Evolutionary conservation across 257 asterid species (phyloP).

Genomic region (Cordia subcordata): DNA sequence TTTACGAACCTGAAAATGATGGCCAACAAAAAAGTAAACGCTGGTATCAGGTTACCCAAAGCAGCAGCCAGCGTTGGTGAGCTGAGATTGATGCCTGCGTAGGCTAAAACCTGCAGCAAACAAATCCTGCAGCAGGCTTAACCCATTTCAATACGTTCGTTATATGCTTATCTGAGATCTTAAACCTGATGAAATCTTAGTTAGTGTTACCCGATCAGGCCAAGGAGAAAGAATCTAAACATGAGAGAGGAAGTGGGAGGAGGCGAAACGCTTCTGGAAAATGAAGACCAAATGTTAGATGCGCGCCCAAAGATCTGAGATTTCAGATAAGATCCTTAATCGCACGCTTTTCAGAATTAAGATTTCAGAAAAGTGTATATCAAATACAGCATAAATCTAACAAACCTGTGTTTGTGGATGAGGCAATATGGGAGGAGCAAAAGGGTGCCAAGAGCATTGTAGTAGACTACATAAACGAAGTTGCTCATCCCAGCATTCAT

Average conservation of each 20-base stretch:
- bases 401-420: conserved; percentile 23
- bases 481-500: conserved; percentile 25
- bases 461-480: conserved; percentile 21
- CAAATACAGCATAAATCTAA: too few species aligned
- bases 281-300: not conserved
- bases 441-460: conserved; percentile 26
- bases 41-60: conserved; percentile 17
- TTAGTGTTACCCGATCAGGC: conserved; percentile 21
- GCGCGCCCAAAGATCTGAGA: not conserved
- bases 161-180: too few species aligned
- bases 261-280: not conserved
- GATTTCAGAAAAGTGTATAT: too few species aligned
- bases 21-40: conserved; percentile 15
- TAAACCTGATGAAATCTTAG: too few species aligned
- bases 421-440: conserved; percentile 23
- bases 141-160: too few species aligned
- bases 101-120: conserved; percentile 10
- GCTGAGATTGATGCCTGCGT: conserved; percentile 8
- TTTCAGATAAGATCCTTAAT: not conserved
- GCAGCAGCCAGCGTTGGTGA: conserved; percentile 20
- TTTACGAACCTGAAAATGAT: conserved; percentile 12
- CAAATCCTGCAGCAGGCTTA: conserved; percentile 11
- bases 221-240: conserved; percentile 23
- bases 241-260: conserved; percentile 20
- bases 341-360: too few species aligned